Percentiles rank a stretch among this genome's conserved stretches.
phyloP scores from a whole-genome alignment of 805 yeast genomes.

The Pichia nanzhaoensis region DNA sequence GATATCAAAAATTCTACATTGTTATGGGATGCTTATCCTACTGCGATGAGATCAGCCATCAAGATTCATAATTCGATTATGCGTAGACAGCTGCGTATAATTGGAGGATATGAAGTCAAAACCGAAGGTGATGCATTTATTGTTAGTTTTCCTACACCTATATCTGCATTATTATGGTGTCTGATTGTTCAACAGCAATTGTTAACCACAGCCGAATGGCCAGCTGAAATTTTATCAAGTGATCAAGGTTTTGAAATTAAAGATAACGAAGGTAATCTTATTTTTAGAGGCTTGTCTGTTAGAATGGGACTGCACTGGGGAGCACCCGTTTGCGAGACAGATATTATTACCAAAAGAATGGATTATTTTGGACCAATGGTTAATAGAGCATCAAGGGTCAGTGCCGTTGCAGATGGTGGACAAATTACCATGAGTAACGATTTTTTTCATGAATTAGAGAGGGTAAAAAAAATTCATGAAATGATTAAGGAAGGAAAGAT shows the following conservation, averaged over 20 bases:
- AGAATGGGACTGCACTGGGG: constrained; percentile 99
- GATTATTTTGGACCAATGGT: constrained; percentile 99
- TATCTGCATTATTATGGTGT: constrained; percentile 90
- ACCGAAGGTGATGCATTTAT: constrained; percentile 99
- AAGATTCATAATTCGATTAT: constrained; percentile 88
- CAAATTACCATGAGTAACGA: constrained; percentile 85
- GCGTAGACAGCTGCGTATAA: constrained; percentile 87
- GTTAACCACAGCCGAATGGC: constrained; percentile 84
- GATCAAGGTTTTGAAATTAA: constrained; percentile 77
- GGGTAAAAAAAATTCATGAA: constrained; percentile 44
- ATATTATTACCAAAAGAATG: constrained; percentile 93
- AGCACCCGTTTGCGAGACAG: constrained; percentile 90
- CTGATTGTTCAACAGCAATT: constrained; percentile 83
- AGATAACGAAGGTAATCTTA: constrained; percentile 49
- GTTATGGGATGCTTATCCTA: constrained; percentile 88
- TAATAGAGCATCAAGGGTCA: constrained; percentile 86
- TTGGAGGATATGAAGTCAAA: constrained; percentile 97
- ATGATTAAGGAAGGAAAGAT: constrained; percentile 29
- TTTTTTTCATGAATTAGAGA: constrained; percentile 63
- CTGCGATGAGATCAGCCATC: constrained; percentile 94
- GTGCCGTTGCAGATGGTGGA: constrained; percentile 98
- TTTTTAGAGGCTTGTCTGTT: constrained; percentile 87
- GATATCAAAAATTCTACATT: constrained; percentile 93
- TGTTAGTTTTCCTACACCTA: constrained; percentile 92
- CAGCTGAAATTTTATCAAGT: constrained; percentile 78